These are phyloP conservation scores for Euptelea pleiosperma DNA, from an alignment of 164 flowering plant species.

Conservation along the genomic window DNA sequence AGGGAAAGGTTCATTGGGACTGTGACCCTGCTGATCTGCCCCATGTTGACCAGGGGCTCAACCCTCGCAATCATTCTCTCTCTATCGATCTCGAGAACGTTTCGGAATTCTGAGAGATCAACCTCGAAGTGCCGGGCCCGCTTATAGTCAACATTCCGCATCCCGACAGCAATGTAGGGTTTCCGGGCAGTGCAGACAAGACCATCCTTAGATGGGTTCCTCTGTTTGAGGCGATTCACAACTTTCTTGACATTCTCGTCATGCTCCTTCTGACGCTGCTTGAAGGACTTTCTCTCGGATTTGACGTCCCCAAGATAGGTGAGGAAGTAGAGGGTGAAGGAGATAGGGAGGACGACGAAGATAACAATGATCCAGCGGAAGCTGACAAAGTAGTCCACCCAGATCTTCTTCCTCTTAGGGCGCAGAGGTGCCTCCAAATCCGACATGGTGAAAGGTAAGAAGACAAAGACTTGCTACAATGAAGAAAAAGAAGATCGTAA, in stretches of 20 bases:
- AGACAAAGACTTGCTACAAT: not conserved
- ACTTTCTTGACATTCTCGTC: conserved; percentile 94
- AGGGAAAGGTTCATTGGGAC: conserved; percentile 95
- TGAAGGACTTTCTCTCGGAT: conserved; percentile 84
- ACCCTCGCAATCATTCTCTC: conserved; percentile 89
- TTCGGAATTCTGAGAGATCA: conserved; percentile 84
- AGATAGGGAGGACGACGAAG: conserved; percentile 92
- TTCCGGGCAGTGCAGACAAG: conserved; percentile 98
- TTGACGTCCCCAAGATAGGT: conserved; percentile 84
- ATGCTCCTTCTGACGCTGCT: conserved; percentile 91
- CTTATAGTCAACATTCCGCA: conserved; percentile 98
- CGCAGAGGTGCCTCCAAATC: conserved; percentile 85
- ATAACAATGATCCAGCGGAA: conserved; percentile 93
- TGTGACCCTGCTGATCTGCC: conserved; percentile 79
- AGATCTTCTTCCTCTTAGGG: conserved; percentile 90
- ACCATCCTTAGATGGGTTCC: conserved; percentile 90
- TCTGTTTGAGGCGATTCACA: conserved; percentile 79
- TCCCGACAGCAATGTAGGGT: conserved; percentile 98
- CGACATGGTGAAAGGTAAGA: conserved; percentile 45
- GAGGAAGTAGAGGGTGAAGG: conserved; percentile 73
- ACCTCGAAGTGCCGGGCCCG: conserved; percentile 96
- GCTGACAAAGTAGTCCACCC: conserved; percentile 86
- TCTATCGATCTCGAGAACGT: conserved; percentile 70
- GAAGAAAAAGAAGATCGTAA: not conserved
- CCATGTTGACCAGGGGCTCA: conserved; percentile 99